Base-by-base conservation (phyloP, 106 monocot genomes). In the Dioscorea alata region DNA sequence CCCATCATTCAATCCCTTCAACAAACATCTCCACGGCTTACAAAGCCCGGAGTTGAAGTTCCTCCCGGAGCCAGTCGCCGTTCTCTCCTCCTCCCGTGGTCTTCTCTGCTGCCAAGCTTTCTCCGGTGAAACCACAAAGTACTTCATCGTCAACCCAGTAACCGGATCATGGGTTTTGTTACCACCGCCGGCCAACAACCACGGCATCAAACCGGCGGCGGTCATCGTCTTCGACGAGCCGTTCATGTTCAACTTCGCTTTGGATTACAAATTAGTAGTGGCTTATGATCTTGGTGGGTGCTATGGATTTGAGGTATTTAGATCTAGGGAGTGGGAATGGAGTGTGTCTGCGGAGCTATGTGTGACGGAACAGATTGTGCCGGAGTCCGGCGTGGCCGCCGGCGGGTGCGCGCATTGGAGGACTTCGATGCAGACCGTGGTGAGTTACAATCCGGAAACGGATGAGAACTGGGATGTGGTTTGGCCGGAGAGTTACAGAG, bases 221-320 rank as follows among this genome's bases (percentile, higher is more conserved):
- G 84, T 66, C 19, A 16, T 80, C 31, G 59, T 80, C 59, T 48
- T 80, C 60, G 61, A 60, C 15, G 65, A 73, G 35, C 79, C 79
- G 17, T 8, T 20, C n/a, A 19, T 32, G 20, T 69, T 59, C 76
- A 73, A 73, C 50, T 80, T 76, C 57, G 9, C 16, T 65, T 25
- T 31, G 16, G 73, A 76, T 52, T 84, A 73, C 66, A 31, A 15
- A 24, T 18, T 84, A 8, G 76, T 80, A 13, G 59, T 66, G 48
- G 76, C 69, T 33, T 73, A 12, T 54, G 19, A 54, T 54, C 54
- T 54, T 0, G 7, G 16, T 1, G 84, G 80, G 8, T 20, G 56
- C 18, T 84, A 69, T 33, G 65, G 70, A 12, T 80, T 80, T 69
- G 73, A 80, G 70, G 31, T 64, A 32, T 84, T 84, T 68, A 76